Percentiles rank a stretch among this genome's conserved stretches.
These are phyloP conservation scores for Cubamyces sp. DNA, from an alignment of 768 basidiomycete species.

Conservation along the genomic window DNA sequence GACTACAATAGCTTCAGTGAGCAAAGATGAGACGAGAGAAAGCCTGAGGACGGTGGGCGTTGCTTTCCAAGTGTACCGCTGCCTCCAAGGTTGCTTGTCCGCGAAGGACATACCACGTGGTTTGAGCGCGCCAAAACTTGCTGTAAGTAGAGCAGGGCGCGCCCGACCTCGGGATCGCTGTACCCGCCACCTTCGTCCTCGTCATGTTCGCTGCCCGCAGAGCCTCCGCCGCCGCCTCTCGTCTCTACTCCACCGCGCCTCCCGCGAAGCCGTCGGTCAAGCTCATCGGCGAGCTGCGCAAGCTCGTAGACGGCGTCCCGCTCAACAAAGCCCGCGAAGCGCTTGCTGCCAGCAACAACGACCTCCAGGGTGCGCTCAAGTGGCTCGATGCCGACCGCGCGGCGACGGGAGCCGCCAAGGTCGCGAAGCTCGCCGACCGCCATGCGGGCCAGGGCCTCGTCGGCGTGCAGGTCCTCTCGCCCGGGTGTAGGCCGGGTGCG, in stretches of 20 bases:
- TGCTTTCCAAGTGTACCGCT: no score
- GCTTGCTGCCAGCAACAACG: conserved; percentile 71
- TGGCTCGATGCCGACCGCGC: conserved; percentile 83
- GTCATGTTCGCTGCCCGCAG: conserved; percentile 29
- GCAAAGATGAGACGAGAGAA: no score
- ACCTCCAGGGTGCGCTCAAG: conserved; percentile 70
- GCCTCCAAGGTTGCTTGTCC: no score
- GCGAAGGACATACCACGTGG: no score
- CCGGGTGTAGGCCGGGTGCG: conserved; percentile 48
- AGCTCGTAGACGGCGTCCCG: conserved; percentile 71
- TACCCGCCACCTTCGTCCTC: conserved; percentile 4
- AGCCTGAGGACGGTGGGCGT: no score
- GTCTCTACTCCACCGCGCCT: conserved; percentile 56
- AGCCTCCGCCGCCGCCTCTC: conserved; percentile 31
- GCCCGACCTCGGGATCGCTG: conserved; percentile 9
- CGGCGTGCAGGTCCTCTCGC: conserved; percentile 72
- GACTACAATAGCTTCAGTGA: no score
- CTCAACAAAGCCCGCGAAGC: conserved; percentile 90
- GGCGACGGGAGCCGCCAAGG: conserved; percentile 74
- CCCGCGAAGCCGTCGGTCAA: conserved; percentile 63
- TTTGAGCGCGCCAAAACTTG: conserved; percentile 4
- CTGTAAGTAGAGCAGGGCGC: background rate
- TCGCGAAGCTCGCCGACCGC: conserved; percentile 81
- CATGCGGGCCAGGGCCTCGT: conserved; percentile 79
- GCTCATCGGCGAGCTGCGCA: conserved; percentile 86